Base-by-base conservation (phyloP, 352 stramenopile species). In the Phytophthora multivora region DNA sequence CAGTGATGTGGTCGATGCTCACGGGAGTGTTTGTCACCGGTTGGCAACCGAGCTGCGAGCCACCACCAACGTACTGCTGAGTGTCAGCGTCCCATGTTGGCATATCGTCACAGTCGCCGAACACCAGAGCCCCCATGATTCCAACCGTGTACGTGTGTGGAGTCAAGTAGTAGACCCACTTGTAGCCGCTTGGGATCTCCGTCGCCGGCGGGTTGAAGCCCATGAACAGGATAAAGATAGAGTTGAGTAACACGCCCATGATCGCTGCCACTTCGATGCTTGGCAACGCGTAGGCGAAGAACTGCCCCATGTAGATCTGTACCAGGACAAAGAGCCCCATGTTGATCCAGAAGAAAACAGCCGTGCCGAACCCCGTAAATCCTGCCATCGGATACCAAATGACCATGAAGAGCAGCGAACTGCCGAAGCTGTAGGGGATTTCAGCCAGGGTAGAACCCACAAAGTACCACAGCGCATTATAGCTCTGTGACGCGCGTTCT, bases 401-500 rank as follows among this genome's bases (percentile, higher is more conserved):
- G 11, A 50, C 43, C 8, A 69, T 78, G 39, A 82, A 89, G 13
- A 86, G 23, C 0, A 86, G 46, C 5, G 51, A 60, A 7, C 62
- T 66, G 18, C 54, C 54, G 26, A 86, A 72, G 10, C 77, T 70
- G 53, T 83, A 86, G 28, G 79, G 79, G 26, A 89, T 75, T 75
- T 98, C 92, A 10, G 51, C 59, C 1, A 68, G 28, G 0, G 59
- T 68, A 31, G 53, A 50, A 33, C 83, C 73, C 9, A 93, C 19
- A 23, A 70, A 72, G 40, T 96, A 86, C 36, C 78, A 75, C 15
- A 70, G 54, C 12, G 79, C 57, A 33, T 80, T 71, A 60, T 98
- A 98, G 65, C 90, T 95, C 40, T 85, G 58, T 8, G 85, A 79
- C n/a, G 81, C 77, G 21, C 91, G 85, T 53, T 97, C 89, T 8